Evolutionary conservation across 139 green algal species (phyloP), one percentile per base, ranked within the genome.

Genomic region (Volvox reticuliferus): DNA sequence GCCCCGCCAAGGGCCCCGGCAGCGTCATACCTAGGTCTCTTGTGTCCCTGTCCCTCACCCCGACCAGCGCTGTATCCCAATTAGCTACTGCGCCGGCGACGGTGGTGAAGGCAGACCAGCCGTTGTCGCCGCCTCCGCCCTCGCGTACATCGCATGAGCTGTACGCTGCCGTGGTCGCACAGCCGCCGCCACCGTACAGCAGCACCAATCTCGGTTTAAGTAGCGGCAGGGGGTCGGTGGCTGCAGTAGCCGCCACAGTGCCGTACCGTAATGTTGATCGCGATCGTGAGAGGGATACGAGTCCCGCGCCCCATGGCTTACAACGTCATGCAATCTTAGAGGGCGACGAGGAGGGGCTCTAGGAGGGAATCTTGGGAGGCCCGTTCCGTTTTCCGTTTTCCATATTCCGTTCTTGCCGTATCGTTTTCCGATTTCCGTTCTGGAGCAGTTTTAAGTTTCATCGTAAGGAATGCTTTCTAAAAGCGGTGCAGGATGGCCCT

Each of bases 341-440:
- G 30, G 82, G 82, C 5, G 82, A 87, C 32, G 82, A 87, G 32
- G 82, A 87, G 82, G 82, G 78, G 12, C 14, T 35, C 32, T 81
- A 55, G 22, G 44, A 55, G 44, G 44, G 9, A 55, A 55, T 55
- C 44, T 55, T 14, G 44, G 44, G 9, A 55, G 5, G 44, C 5
- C 44, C 44, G 44, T 55, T 55, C 44, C 44, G 5, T 55, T 55
- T 55, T 55, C 44, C 44, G 44, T 55, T 55, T 55, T 55, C 44
- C 44, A 55, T 55, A 55, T 14, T 55, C 44, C 44, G 44, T 55
- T 55, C 44, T 55, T 9, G 44, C 44, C 44, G 44, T 55, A 14
- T 55, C 9, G 44, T 5, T 55, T 55, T 55, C 44, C 44, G 9
- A 55, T 55, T 55, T 14, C 9, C 44, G 9, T 55, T 55, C 44